Evolutionary conservation across 1,284 basidiomycete genomes (phyloP), one percentile per base, ranked within the genome.

Genomic region (Sporisorium reilianum): DNA sequence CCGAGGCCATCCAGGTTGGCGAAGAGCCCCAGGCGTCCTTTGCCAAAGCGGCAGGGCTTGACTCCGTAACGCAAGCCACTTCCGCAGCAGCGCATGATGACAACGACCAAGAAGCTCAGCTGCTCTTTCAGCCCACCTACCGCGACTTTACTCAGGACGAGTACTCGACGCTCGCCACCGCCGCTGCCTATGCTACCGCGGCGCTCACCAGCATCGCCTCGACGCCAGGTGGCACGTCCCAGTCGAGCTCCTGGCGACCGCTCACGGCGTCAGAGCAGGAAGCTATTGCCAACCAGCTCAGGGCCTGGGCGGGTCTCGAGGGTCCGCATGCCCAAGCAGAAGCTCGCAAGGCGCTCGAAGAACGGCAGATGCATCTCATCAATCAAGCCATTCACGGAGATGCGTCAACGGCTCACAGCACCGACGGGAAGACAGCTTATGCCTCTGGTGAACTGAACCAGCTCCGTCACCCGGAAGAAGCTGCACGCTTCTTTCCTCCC

Each of bases 301-400:
- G 69, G 4, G 80, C 79, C 8, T 80, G 77, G 80, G 81, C 80
- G 12, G 81, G 81, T 10, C 73, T 83, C n/a, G 75, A 83, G 38
- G 81, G 81, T 7, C 77, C 72, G 16, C 65, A 83, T 30, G 56
- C 62, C 5, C 81, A 82, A 48, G 72, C 64, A 10, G 42, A 79
- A 58, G 81, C 81, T 26, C 61, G 77, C 2, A 52, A 69, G 20
- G 57, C 66, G 14, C 70, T 82, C 23, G 72, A 81, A n/a, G 51
- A 76, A 32, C 61, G 73, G 6, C 75, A 79, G 51, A 53, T 55
- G 18, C 75, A 79, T 18, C 58, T 80, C 41, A 62, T 74, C 54
- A 62, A 58, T 46, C 64, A 73, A 38, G 59, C 55, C 5, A 52
- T 67, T 18, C 56, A 61, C 23, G 58, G 44, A 32, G 58, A 59